Evolutionary conservation across 345 rosid genomes (phyloP), one percentile per base, ranked within the genome.

Genomic region (Trapa bicornis): DNA sequence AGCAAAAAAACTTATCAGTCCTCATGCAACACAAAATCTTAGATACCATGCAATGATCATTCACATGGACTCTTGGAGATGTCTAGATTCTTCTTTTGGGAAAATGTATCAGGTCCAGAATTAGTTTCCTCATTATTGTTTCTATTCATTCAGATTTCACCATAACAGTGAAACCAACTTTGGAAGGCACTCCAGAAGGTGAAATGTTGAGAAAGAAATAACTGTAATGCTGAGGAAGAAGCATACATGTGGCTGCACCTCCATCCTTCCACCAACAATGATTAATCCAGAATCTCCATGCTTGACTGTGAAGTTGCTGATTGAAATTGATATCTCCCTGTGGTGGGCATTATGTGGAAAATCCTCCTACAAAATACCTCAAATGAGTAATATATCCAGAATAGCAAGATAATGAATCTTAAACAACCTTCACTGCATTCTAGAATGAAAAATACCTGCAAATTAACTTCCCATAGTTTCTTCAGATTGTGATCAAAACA

Each of bases 401-500:
- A 29, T 36, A 56, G 38, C 48, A 38, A 43, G 17, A 16, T 47
- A 52, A 42, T 41, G 47, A 3, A 65, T 22, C 29, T 22, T 22
- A n/a, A 53, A 36, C 3, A 56, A 67, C 14, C 2, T 37, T 14
- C 29, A 56, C 17, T 15, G 29, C 54, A 39, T 42, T 35, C 57
- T 14, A 8, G 63, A 64, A 71, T 39, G 54, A 37, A 16, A 52
- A 4, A 3, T 41, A 91, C 99, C 99, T 95, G 99, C 71, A 91
- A 79, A 82, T 83, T 89, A 53, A 75, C 79, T 74, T 95, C 99
- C 99, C 97, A 95, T 3, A 95, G 84, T 83, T 91, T 95, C 2
- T 89, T 86, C 16, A 91, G 83, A 80, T 91, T 95, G 69, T 95
- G 99, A 86, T 95, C 98, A 67, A 84, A 95, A 81, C 99, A 95